Percentiles rank a stretch among this genome's conserved stretches.
Evolutionary conservation across 495 filamentous ascomycete species (phyloP).

Genomic region (Aspergillus saccharolyticus): DNA sequence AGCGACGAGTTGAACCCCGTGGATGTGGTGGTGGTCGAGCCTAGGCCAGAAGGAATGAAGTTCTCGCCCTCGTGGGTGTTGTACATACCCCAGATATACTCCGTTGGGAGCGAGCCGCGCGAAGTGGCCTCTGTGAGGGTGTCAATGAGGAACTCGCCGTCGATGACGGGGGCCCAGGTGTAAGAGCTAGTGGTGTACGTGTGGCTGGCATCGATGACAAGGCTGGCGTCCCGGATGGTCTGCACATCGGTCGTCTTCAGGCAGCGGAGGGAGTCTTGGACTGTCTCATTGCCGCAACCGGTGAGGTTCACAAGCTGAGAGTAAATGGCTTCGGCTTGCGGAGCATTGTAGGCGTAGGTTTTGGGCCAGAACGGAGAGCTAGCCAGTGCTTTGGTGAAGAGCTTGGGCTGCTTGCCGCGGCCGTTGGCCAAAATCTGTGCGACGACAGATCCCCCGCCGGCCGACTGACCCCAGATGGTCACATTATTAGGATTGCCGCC

Average conservation of each 20-base stretch:
- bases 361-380: constrained; percentile 60
- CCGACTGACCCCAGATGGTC: constrained; percentile 50
- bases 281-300: constrained; percentile 32
- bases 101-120: constrained; percentile 38
- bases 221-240: constrained; percentile 42
- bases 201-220: constrained; percentile 39
- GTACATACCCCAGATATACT: constrained; percentile 49
- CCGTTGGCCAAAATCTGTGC: constrained; percentile 49
- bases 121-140: constrained; percentile 40
- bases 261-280: constrained; percentile 37
- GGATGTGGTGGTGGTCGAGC: constrained; percentile 18
- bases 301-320: constrained; percentile 38
- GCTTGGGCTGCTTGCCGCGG: constrained; percentile 27
- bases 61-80: constrained; percentile 58
- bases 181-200: constrained; percentile 50
- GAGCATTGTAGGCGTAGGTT: constrained; percentile 47
- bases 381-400: constrained; percentile 52
- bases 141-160: constrained; percentile 46
- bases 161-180: constrained; percentile 57
- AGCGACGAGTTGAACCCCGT: constrained; percentile 42
- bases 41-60: constrained; percentile 49
- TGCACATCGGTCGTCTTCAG: constrained; percentile 48
- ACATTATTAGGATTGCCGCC: constrained; percentile 48
- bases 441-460: constrained; percentile 52
- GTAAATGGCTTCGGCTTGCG: constrained; percentile 48